Evolutionary conservation across 495 filamentous ascomycete species (phyloP).

Genomic region (Patellaria atrata): DNA sequence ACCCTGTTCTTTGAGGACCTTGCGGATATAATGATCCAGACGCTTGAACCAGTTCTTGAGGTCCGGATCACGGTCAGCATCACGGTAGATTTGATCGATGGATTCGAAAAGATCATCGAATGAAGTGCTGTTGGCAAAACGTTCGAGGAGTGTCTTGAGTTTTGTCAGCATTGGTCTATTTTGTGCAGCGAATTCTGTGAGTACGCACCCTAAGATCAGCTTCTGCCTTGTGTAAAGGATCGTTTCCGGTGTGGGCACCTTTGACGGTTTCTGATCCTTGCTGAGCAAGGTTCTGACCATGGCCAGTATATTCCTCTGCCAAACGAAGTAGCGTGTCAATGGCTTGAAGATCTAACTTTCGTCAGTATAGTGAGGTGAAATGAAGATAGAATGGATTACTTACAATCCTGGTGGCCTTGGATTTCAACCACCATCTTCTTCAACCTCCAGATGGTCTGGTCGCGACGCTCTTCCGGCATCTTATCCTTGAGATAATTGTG

Average conservation of each 20-base stretch:
- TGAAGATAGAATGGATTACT: constrained; percentile 18
- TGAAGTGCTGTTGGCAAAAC: constrained; percentile 91
- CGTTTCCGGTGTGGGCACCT: constrained; percentile 48
- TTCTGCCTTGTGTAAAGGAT: constrained; percentile 52
- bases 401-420: constrained; percentile 81
- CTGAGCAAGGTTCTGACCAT: constrained; percentile 46
- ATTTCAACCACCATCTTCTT: constrained; percentile 98
- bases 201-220: constrained; percentile 57
- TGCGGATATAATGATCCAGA: constrained; percentile 62
- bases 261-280: constrained; percentile 53
- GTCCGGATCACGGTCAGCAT: constrained; percentile 80
- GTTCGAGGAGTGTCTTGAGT: constrained; percentile 67
- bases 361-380: not conserved
- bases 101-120: constrained; percentile 72
- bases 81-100: constrained; percentile 75
- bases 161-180: constrained; percentile 34
- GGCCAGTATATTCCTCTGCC: constrained; percentile 74
- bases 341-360: constrained; percentile 53
- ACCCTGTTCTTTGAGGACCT: constrained; percentile 74
- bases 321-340: constrained; percentile 71
- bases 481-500: constrained; percentile 66
- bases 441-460: constrained; percentile 80
- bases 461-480: constrained; percentile 84
- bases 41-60: constrained; percentile 80
- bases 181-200: constrained; percentile 20